Evolutionary conservation across 2,329 filamentous ascomycete species (phyloP).

Genomic region (Lecanoromycetidae sp.): DNA sequence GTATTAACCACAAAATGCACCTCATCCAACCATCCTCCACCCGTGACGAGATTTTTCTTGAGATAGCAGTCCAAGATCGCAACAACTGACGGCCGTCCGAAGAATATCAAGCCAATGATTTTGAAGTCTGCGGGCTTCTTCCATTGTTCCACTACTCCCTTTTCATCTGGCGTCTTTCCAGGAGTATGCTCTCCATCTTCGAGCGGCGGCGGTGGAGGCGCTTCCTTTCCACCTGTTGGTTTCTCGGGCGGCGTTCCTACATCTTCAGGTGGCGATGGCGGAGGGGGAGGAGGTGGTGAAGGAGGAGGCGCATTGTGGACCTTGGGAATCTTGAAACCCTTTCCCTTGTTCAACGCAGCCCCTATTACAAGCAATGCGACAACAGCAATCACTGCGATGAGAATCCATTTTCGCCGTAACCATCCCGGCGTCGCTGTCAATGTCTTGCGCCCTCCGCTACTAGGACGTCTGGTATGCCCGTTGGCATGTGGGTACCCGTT

Average conservation of each 20-base stretch:
- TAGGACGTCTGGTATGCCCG: too few relatives aligned
- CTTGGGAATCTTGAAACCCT: constrained; percentile 3
- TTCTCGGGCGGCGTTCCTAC: too few relatives aligned
- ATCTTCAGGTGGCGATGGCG: too few relatives aligned
- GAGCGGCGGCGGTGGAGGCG: too few relatives aligned
- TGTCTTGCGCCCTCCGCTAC: neutral
- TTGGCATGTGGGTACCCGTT: constrained; percentile 1
- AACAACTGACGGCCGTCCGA: constrained; percentile 25
- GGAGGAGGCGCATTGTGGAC: constrained; percentile 9
- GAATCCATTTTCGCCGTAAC: constrained; percentile 3
- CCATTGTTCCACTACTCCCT: neutral
- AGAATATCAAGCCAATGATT: constrained; percentile 31
- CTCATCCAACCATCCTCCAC: constrained; percentile 32
- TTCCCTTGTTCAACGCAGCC: constrained; percentile 7
- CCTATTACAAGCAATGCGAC: constrained; percentile 5
- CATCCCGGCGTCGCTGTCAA: neutral
- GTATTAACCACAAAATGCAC: constrained; percentile 34
- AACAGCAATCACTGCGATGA: neutral
- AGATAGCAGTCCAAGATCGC: constrained; percentile 33
- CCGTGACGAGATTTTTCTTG: constrained; percentile 29
- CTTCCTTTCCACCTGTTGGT: too few relatives aligned
- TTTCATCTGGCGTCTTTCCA: neutral
- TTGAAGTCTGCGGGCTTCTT: constrained; percentile 27
- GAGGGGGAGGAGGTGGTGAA: constrained; percentile 11
- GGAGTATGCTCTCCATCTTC: too few relatives aligned